Percentiles rank a stretch among this genome's conserved stretches.
Conservation (phyloP, 805 yeast species). For the Wickerhamiella allomyrinae region DNA sequence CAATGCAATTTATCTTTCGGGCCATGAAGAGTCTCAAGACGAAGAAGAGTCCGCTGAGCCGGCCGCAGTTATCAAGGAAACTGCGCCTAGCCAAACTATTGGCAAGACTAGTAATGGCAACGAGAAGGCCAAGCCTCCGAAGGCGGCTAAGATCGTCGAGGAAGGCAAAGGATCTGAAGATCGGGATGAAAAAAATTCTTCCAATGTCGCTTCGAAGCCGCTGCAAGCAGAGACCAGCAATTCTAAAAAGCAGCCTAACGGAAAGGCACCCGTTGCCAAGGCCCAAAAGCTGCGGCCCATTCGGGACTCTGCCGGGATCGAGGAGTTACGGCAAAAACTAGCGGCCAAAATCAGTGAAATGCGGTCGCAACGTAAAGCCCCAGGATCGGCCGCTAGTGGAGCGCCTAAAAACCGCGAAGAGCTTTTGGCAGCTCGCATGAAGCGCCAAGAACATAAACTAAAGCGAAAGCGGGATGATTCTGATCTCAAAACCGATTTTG, state of each 20-base stretch:
- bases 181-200: conserved; percentile 9
- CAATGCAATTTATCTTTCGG: conserved; percentile 15
- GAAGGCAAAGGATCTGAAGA: background rate
- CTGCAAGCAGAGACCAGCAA: conserved; percentile 11
- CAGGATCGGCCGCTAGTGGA: conserved; percentile 66
- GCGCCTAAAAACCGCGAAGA: conserved; percentile 56
- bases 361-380: conserved; percentile 78
- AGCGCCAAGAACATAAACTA: conserved; percentile 27
- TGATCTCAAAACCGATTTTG: conserved; percentile 2
- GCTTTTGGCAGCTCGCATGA: conserved; percentile 29
- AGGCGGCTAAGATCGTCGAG: background rate
- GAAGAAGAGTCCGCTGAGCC: conserved; percentile 14
- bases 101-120: background rate
- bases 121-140: background rate
- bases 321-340: conserved; percentile 62
- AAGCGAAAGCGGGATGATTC: conserved; percentile 24
- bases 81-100: conserved; percentile 6
- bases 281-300: conserved; percentile 7
- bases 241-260: background rate
- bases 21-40: conserved; percentile 16
- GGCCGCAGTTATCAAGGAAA: background rate
- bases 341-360: conserved; percentile 55
- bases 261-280: conserved; percentile 5
- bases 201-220: conserved; percentile 13
- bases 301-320: conserved; percentile 30